Evolutionary conservation across 2,329 filamentous ascomycete genomes (phyloP).

Genomic region (Nectriaceae sp.): DNA sequence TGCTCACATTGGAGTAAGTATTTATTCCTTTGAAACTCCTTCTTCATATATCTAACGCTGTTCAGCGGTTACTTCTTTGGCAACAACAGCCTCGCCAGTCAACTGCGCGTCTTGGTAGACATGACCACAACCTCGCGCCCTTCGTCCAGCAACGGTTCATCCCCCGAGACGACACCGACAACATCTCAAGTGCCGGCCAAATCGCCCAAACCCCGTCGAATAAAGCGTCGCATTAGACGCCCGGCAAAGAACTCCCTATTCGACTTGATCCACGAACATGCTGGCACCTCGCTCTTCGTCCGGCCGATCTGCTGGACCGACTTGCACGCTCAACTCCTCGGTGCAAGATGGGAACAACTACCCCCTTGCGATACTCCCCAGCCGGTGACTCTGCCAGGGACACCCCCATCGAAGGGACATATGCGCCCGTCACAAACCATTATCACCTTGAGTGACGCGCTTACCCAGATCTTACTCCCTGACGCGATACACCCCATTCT

Average conservation of each 20-base stretch:
- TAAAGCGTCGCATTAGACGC: conserved; percentile 33
- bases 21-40: neutral
- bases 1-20: conserved; percentile 34
- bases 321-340: conserved; percentile 49
- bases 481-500: conserved; percentile 34
- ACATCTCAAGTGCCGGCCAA: conserved; percentile 25
- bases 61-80: conserved; percentile 24
- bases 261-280: conserved; percentile 52
- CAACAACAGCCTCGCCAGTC: conserved; percentile 29
- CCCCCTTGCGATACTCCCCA: conserved; percentile 44
- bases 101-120: conserved; percentile 32
- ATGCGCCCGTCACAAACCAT: conserved; percentile 45
- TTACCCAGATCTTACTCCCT: conserved; percentile 45
- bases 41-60: neutral
- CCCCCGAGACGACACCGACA: conserved; percentile 24
- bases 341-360: conserved; percentile 46
- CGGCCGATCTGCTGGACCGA: conserved; percentile 60
- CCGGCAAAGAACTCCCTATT: conserved; percentile 53
- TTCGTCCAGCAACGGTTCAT: conserved; percentile 13
- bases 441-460: conserved; percentile 42
- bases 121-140: conserved; percentile 24
- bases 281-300: conserved; percentile 50
- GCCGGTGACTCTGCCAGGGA: conserved; percentile 34
- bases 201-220: conserved; percentile 23
- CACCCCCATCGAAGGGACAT: conserved; percentile 38